Evolutionary conservation across 768 basidiomycete species (phyloP).

Genomic region (Mycena metata): DNA sequence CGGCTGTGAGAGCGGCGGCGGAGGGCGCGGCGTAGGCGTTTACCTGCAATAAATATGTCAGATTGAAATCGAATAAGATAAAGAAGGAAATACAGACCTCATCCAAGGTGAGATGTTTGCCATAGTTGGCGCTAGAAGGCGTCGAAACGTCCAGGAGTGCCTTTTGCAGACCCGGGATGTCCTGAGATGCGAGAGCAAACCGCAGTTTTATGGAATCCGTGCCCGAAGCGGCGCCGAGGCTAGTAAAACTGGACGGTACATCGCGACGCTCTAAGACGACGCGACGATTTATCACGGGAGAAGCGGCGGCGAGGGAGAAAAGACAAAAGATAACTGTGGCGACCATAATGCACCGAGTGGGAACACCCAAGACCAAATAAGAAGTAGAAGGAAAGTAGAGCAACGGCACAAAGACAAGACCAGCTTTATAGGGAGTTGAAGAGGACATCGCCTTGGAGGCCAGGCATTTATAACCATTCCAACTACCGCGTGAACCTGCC

Average conservation of each 20-base stretch:
- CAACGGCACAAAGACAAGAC: too few relatives aligned
- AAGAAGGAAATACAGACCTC: slow-evolving; percentile 54
- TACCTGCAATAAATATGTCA: slow-evolving; percentile 24
- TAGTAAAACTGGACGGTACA: slow-evolving; percentile 53
- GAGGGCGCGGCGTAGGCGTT: slow-evolving; percentile 37
- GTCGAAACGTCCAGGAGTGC: slow-evolving; percentile 52
- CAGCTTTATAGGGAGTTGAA: slow-evolving; percentile 1
- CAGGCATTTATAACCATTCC: background rate
- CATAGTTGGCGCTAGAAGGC: slow-evolving; percentile 51
- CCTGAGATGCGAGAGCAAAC: slow-evolving; percentile 51
- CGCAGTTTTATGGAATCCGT: slow-evolving; percentile 52
- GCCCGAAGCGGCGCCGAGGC: slow-evolving; percentile 45
- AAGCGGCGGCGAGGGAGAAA: slow-evolving; percentile 20
- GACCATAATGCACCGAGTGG: slow-evolving; percentile 9
- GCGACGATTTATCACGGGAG: background rate
- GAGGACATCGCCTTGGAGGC: slow-evolving; percentile 8
- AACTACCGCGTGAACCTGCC: too few relatives aligned
- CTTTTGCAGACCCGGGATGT: slow-evolving; percentile 49
- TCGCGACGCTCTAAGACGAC: slow-evolving; percentile 22
- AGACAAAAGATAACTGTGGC: slow-evolving; percentile 22
- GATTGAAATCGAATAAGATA: slow-evolving; percentile 44
- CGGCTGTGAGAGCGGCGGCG: slow-evolving; percentile 43
- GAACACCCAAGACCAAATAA: background rate
- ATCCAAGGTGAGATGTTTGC: slow-evolving; percentile 55
- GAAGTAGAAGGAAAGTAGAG: too few relatives aligned